Percentiles rank a stretch among this genome's conserved stretches.
These are phyloP conservation scores for Erodium moschatum DNA, from an alignment of 441 rosid species.

Conservation along the genomic window DNA sequence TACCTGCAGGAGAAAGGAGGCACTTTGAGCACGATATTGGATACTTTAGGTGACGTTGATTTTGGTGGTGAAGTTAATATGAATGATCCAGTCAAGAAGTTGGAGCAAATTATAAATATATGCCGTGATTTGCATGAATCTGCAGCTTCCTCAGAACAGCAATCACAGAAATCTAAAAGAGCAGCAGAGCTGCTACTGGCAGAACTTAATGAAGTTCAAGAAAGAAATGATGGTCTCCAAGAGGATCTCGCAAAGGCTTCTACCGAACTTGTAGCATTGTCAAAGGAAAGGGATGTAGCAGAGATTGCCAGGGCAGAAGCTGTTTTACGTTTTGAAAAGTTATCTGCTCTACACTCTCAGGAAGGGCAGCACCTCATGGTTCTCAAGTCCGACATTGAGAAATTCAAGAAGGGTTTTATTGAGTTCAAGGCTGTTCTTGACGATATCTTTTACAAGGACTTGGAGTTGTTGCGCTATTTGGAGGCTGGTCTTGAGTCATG, in stretches of 20 bases:
- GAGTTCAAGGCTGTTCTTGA: conserved; percentile 38
- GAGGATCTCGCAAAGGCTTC: conserved; percentile 60
- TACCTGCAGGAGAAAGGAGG: conserved; percentile 57
- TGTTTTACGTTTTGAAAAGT: conserved; percentile 44
- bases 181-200: conserved; percentile 93
- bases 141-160: conserved; percentile 57
- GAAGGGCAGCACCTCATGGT: conserved; percentile 45
- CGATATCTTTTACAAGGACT: conserved; percentile 50
- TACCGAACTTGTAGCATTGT: conserved; percentile 45
- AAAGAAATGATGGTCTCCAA: conserved; percentile 86
- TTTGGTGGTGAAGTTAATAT: conserved; percentile 46
- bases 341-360: conserved; percentile 38
- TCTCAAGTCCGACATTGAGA: conserved; percentile 40
- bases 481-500: conserved; percentile 46
- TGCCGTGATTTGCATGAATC: conserved; percentile 54
- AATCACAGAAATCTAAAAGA: conserved; percentile 70
- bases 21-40: conserved; percentile 39
- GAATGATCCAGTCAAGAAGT: conserved; percentile 56
- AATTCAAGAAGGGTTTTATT: conserved; percentile 43
- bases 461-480: conserved; percentile 57
- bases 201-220: conserved; percentile 95
- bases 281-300: conserved; percentile 45
- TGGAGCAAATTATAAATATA: conserved; percentile 44
- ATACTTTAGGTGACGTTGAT: conserved; percentile 47
- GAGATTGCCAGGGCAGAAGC: conserved; percentile 69